Conservation (phyloP, 2,329 filamentous ascomycete species). For the Fusarium humuli region DNA sequence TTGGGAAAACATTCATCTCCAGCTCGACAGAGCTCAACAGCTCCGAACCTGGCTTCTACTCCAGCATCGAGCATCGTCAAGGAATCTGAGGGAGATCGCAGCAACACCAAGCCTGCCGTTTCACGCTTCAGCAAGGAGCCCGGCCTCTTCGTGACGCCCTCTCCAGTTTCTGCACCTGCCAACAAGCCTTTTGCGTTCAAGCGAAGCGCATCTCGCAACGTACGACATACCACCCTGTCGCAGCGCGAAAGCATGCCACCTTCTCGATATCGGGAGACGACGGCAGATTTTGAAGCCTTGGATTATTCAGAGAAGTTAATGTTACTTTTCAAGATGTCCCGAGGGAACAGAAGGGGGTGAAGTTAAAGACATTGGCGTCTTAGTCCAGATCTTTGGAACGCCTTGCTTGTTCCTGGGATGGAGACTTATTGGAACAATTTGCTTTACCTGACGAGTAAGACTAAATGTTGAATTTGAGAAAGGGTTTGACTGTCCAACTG, state of each 20-base stretch:
- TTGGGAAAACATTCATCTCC: background rate
- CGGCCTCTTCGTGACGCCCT: background rate
- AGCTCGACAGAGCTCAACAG: fast-evolving
- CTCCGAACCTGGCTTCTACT: background rate
- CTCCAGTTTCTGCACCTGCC: fast-evolving
- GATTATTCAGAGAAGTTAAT: background rate
- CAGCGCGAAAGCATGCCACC: background rate
- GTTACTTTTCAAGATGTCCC: background rate
- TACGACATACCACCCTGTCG: fast-evolving
- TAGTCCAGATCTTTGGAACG: no score
- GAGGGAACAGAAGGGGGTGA: background rate
- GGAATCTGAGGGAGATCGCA: fast-evolving
- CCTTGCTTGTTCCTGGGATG: background rate
- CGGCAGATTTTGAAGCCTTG: slow-evolving; percentile 3
- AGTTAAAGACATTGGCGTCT: background rate
- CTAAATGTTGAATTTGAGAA: background rate
- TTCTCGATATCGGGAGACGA: background rate
- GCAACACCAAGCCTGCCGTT: background rate
- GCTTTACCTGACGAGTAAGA: background rate
- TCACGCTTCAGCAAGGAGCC: background rate
- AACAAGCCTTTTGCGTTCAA: background rate
- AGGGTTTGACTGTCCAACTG: background rate
- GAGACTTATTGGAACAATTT: background rate
- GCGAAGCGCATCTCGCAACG: background rate
- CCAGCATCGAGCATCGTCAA: background rate